Base-by-base conservation (phyloP, 2,329 filamentous ascomycete species). In the Fusarium torulosum region DNA sequence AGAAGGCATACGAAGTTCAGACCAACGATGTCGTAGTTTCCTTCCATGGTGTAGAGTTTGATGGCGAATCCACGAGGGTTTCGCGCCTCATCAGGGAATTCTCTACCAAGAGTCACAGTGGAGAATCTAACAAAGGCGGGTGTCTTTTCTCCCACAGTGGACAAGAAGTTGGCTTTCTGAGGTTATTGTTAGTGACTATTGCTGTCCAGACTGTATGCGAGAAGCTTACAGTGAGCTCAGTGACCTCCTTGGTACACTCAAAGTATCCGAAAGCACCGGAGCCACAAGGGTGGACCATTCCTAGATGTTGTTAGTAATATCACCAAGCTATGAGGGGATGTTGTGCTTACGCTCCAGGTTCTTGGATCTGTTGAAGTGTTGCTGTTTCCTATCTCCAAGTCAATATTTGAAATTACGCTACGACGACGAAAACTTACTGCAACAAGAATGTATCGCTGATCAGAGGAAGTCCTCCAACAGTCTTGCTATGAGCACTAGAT, bases 281-380 rank as follows among this genome's bases (percentile, higher is more conserved):
- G n/a, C 54, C 54, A 9, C 54, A 59, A 25, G 54, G 27, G 6
- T 59, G 27, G 8, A 53, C 44, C 44, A 59, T 45, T 8, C 45
- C 57, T 58, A 0, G 4, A 1, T 15, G 23, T 1, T 21, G 25
- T 58, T 5, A 59, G 52, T n/a, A 8, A 20, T 40, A 3, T 1
- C 3, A 20, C 6, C 0, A 10, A 7, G 15, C 4, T 14, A 4
- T 9, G 13, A 14, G 17, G 4, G 4, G 9, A 23, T 11, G 17
- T 2, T 21, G 7, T 19, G 5, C 41, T 19, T 42, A 47, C 45
- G 33, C 8, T 61, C 58, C 2, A 61, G 23, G 3, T 53, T 59
- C 40, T 61, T 61, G 6, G 58, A 60, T 3, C 55, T 46, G 19
- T 60, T 61, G 13, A 61, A 60, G 6, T 33, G 29, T 21, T 61